Evolutionary conservation across 352 stramenopile genomes (phyloP), one percentile per base, ranked within the genome.

Genomic region (Blastocystis sp.): DNA sequence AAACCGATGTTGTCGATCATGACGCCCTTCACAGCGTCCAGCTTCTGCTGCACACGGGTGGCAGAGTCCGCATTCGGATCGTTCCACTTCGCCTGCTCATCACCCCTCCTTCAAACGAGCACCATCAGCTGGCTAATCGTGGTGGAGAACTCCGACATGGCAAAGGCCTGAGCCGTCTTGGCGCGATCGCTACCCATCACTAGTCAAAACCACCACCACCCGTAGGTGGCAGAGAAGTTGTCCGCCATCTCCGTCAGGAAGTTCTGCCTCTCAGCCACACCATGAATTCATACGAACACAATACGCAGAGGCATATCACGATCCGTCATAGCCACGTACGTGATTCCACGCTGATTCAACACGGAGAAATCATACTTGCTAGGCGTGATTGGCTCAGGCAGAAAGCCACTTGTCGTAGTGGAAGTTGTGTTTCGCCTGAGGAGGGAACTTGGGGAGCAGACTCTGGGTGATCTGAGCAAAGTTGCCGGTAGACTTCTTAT

Each of bases 1-100:
- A 4, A 28, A 76, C 60, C 96, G 89, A 99, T 98, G 90, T 98
- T 99, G 90, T 98, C 93, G 54, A 99, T 94, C 95, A 98, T 98
- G 70, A 97, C 94, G 89, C 96, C 94, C 90, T 98, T 98, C 3
- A 98, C 96, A 68, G 97, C 94, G 89, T 98, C 95, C 77, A 99
- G 95, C 92, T 98, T 95, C 89, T 94, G 93, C 91, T 98, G 94
- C 52, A 98, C 95, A 4, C 92, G 90, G 40, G 94, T 94, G 70
- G 98, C 93, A 87, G 94, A 94, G 90, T 98, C 95, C 38, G 95
- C 93, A 57, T 97, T 93, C 3, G 95, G 94, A 76, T 95, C 92
- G 6, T 95, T 95, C 71, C 71, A 81, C 60, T 81, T 64, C 14
- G 34, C 2, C 66, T 76, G 52, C 0, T 10, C 21, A 59, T 62